These are phyloP conservation scores for Aspergillus versicolor DNA, from an alignment of 2,329 filamentous ascomycete species.

Conservation along the genomic window DNA sequence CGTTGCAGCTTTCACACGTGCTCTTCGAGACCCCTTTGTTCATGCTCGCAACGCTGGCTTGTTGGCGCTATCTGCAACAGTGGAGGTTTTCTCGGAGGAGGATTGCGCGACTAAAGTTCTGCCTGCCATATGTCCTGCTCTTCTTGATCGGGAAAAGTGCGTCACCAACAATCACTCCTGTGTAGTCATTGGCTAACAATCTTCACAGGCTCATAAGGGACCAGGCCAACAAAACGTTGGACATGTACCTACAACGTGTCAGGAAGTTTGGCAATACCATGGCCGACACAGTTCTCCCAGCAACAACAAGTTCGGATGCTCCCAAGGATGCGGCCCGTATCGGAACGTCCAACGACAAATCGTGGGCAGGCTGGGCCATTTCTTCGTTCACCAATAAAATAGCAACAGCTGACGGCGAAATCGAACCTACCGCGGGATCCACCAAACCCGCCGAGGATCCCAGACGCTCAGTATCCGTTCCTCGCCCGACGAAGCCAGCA, in stretches of 20 bases:
- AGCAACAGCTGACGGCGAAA: constrained; percentile 79
- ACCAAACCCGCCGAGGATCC: constrained; percentile 44
- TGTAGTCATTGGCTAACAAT: not conserved
- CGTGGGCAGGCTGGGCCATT: constrained; percentile 96
- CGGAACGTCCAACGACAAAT: constrained; percentile 69
- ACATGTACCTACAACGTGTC: constrained; percentile 78
- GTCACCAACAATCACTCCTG: constrained; percentile 6
- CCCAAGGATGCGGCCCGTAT: constrained; percentile 64
- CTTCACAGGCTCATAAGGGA: constrained; percentile 68
- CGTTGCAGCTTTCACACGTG: constrained; percentile 85
- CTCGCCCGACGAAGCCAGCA: constrained; percentile 39
- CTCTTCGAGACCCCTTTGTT: constrained; percentile 88
- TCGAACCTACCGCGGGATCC: constrained; percentile 61
- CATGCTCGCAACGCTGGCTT: constrained; percentile 89
- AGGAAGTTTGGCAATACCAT: constrained; percentile 74
- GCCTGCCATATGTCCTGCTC: constrained; percentile 75
- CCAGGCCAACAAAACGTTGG: constrained; percentile 85
- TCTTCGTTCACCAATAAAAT: constrained; percentile 98
- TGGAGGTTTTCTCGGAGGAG: constrained; percentile 83
- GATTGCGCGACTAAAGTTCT: constrained; percentile 83
- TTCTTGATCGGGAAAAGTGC: constrained; percentile 91
- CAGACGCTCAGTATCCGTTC: constrained; percentile 50
- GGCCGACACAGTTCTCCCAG: constrained; percentile 76
- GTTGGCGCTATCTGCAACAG: constrained; percentile 79
- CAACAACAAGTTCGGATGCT: constrained; percentile 53